A percentile compares a stretch with the other conserved stretches of the same genome.
Evolutionary conservation across 2,329 filamentous ascomycete genomes (phyloP).

Genomic region (Arthrobotrys iridis): DNA sequence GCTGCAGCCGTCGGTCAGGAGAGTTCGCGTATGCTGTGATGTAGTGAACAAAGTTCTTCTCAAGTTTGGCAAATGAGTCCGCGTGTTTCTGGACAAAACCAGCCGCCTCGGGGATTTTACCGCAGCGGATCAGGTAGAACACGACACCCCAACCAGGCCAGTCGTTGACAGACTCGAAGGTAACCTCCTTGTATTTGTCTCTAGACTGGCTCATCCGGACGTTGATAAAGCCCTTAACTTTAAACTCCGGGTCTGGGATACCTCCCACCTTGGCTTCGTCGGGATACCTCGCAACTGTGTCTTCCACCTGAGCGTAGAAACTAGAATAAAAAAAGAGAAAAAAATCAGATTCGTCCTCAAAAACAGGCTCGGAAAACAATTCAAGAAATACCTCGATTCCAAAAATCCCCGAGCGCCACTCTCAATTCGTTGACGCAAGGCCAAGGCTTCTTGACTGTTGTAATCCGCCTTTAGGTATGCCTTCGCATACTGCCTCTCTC

Average conservation of each 20-base stretch:
- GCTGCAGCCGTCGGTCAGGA: constrained; percentile 78
- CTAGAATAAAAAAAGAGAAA: constrained; percentile 38
- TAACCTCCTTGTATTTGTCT: constrained; percentile 57
- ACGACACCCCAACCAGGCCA: constrained; percentile 79
- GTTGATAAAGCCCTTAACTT: constrained; percentile 86
- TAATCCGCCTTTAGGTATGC: constrained; percentile 56
- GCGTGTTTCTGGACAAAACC: constrained; percentile 84
- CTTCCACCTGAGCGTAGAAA: constrained; percentile 81
- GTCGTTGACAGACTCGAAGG: constrained; percentile 57
- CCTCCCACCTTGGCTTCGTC: constrained; percentile 90
- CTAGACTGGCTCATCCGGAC: constrained; percentile 55
- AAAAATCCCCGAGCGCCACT: constrained; percentile 57
- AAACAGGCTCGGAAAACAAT: constrained; percentile 6
- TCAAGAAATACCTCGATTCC: constrained; percentile 59
- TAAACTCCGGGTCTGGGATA: constrained; percentile 85
- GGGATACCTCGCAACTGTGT: constrained; percentile 80
- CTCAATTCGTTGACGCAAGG: constrained; percentile 57
- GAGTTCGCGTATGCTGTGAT: constrained; percentile 80
- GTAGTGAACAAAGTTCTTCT: constrained; percentile 88
- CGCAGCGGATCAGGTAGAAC: constrained; percentile 88
- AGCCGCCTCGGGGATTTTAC: constrained; percentile 83
- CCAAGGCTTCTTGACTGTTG: constrained; percentile 56
- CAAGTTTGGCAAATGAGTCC: constrained; percentile 84
- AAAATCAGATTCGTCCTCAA: constrained; percentile 20
- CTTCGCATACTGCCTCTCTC: constrained; percentile 56